These are phyloP conservation scores for Rhizopogon salebrosus DNA, from an alignment of 768 basidiomycete genomes.

Conservation along the genomic window DNA sequence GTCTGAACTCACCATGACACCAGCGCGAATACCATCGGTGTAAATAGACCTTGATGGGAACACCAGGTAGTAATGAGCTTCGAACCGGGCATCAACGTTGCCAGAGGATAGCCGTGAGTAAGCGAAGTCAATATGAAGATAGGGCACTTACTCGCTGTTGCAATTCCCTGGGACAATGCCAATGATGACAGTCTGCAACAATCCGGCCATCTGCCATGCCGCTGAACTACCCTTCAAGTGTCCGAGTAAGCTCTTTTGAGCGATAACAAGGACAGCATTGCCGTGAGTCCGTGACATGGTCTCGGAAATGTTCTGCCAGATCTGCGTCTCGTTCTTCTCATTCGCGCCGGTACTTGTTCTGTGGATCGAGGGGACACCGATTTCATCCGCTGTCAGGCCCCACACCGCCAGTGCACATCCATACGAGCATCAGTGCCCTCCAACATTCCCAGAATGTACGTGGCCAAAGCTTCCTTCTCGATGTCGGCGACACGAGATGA, in stretches of 20 bases:
- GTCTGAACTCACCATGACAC: slow-evolving; percentile 62
- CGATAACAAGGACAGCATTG: slow-evolving; percentile 95
- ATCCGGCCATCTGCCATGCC: slow-evolving; percentile 93
- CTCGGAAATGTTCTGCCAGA: slow-evolving; percentile 95
- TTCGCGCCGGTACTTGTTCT: slow-evolving; percentile 87
- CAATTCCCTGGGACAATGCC: slow-evolving; percentile 94
- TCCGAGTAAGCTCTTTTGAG: slow-evolving; percentile 95
- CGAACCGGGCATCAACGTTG: slow-evolving; percentile 91
- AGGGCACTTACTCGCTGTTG: slow-evolving; percentile 80
- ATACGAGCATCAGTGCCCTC: slow-evolving; percentile 81
- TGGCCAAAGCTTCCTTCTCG: slow-evolving; percentile 85
- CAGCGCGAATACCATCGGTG: slow-evolving; percentile 87
- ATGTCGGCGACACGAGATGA: slow-evolving; percentile 74
- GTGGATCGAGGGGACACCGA: slow-evolving; percentile 86
- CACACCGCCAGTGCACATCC: slow-evolving; percentile 92
- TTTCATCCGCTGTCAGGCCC: slow-evolving; percentile 90
- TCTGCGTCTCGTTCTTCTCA: slow-evolving; percentile 96
- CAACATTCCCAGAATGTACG: slow-evolving; percentile 96
- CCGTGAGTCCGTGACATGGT: slow-evolving; percentile 85
- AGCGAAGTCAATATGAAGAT: not conserved
- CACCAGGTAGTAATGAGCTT: slow-evolving; percentile 84
- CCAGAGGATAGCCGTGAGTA: slow-evolving; percentile 30
- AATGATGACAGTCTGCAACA: slow-evolving; percentile 77
- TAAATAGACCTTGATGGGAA: slow-evolving; percentile 97
- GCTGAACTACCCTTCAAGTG: slow-evolving; percentile 99